Evolutionary conservation across 306 rosid species (phyloP).

Genomic region (Cucurbita pepo): DNA sequence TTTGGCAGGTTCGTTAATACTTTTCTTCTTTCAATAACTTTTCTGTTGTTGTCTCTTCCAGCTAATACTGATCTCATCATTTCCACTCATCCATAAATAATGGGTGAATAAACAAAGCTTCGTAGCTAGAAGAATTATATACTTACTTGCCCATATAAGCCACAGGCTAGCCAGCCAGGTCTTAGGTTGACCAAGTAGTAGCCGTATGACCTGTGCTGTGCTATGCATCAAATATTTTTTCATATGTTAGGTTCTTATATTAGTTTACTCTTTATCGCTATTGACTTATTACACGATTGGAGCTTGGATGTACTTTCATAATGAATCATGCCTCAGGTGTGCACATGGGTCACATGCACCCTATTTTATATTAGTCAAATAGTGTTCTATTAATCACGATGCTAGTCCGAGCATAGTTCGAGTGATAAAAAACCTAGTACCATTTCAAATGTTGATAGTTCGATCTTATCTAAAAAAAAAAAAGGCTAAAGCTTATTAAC

Average conservation of each 20-base stretch:
- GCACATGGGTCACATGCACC: slow-evolving; percentile 3
- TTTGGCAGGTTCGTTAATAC: slow-evolving; percentile 77
- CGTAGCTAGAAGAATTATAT: not conserved
- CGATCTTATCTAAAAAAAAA: too few species aligned
- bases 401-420: too few species aligned
- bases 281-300: not conserved
- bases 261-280: not conserved
- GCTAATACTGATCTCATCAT: not conserved
- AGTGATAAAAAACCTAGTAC: not conserved
- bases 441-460: not conserved
- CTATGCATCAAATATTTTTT: not conserved
- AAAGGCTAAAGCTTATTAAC: too few species aligned
- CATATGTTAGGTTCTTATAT: not conserved
- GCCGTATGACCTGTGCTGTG: slow-evolving; percentile 3
- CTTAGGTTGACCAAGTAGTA: not conserved
- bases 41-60: not conserved
- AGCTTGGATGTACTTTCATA: not conserved
- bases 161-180: not conserved
- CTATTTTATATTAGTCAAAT: not conserved
- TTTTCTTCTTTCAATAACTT: not conserved
- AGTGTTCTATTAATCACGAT: too few species aligned
- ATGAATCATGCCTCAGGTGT: not conserved
- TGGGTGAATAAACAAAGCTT: not conserved
- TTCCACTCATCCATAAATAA: not conserved
- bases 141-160: not conserved